phyloP scores from a whole-genome alignment of 441 rosid genomes.

The Arabidopsis hybrid region DNA sequence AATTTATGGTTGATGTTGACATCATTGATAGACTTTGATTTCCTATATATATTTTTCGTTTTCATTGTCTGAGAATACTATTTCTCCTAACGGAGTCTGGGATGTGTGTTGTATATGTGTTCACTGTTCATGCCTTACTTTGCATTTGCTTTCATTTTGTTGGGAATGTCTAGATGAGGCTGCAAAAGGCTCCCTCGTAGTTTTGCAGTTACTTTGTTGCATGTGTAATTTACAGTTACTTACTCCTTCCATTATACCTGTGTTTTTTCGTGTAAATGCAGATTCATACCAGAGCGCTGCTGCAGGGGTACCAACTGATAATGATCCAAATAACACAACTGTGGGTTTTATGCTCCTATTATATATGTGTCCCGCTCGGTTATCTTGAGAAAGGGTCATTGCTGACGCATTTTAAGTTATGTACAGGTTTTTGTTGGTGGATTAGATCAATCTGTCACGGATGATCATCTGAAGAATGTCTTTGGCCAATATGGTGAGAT shows the following conservation, averaged over 20 bases:
- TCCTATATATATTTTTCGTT: neutral
- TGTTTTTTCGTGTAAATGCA: constrained; percentile 50
- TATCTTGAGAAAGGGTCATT: neutral
- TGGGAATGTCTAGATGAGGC: constrained; percentile 15
- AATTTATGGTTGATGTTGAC: neutral
- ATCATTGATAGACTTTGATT: constrained; percentile 8
- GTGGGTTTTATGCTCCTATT: constrained; percentile 58
- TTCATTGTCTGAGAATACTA: neutral
- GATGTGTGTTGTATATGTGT: neutral
- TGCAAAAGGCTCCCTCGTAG: neutral
- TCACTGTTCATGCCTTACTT: neutral
- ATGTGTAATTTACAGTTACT: constrained; percentile 7
- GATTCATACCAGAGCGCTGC: constrained; percentile 69
- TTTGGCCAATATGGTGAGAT: constrained; percentile 86
- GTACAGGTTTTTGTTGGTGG: constrained; percentile 85
- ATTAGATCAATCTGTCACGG: constrained; percentile 71
- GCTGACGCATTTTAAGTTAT: constrained; percentile 31
- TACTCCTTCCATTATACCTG: constrained; percentile 2
- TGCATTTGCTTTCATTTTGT: neutral
- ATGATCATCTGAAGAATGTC: constrained; percentile 74
- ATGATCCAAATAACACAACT: constrained; percentile 90
- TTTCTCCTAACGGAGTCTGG: constrained; percentile 8
- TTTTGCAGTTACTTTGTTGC: neutral
- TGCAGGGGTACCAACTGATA: constrained; percentile 67
- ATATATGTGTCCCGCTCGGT: constrained; percentile 7